Evolutionary conservation across 2,329 filamentous ascomycete genomes (phyloP), one percentile per base, ranked within the genome.

Genomic region (Nemania bipapillata): DNA sequence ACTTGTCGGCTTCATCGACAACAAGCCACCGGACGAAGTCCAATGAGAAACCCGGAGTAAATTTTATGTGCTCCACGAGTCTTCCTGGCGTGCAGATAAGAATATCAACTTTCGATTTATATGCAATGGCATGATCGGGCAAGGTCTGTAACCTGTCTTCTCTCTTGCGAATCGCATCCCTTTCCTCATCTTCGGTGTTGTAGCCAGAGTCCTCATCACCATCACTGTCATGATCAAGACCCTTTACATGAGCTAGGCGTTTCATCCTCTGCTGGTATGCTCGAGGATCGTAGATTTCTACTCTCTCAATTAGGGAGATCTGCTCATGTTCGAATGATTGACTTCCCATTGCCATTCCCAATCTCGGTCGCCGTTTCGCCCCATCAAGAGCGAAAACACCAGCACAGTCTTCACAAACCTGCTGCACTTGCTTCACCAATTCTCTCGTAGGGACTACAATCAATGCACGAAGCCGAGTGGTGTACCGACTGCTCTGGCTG

Each of bases 401-500:
- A 4, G 89, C 87, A 72, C 92, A 96, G 2, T 91, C 83, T 70
- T 96, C 91, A 69, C 91, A 93, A 0, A 92, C 88, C 61, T 93
- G 89, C 52, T 92, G 87, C 0, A 92, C 95, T 80, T 99, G 96
- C 68, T 89, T 89, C 3, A 98, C 95, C 28, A 97, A 85, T 76
- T 97, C 94, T 79, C 95, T 86, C 0, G 95, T 99, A 0, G 96
- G 96, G 11, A 99, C 89, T 0, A 99, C 90, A 54, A 99, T 89
- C 0, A 99, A 80, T 0, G 91, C 94, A 45, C 92, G 87, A 8
- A 99, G 81, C 63, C 87, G 87, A 0, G 91, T 92, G 30, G 72
- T 11, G 89, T 85, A 24, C 82, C 82, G 73, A 52, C 73, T 77
- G 15, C 86, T 86, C 35, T 87, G 84, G 72, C 91, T 90, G 56